Percentiles rank a stretch among this genome's conserved stretches.
Evolutionary conservation across 2,329 filamentous ascomycete genomes (phyloP).

Genomic region (Talaromyces islandicus): DNA sequence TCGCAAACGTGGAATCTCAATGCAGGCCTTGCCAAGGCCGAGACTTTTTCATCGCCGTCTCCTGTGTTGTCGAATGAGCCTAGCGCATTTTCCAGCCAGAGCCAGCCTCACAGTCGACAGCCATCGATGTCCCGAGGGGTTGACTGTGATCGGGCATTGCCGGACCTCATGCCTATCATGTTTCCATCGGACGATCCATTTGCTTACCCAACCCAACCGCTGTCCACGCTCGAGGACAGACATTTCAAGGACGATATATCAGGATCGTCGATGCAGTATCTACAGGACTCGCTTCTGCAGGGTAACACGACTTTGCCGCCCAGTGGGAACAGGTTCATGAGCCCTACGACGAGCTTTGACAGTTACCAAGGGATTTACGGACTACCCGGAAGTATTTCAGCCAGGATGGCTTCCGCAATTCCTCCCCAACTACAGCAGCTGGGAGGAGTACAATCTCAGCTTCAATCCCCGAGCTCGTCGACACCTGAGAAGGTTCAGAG

Average conservation of each 20-base stretch:
- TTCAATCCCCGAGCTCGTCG: slow-evolving; percentile 27
- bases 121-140: slow-evolving; percentile 26
- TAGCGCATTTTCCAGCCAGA: slow-evolving; percentile 14
- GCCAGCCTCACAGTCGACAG: slow-evolving; percentile 14
- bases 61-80: slow-evolving; percentile 20
- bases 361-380: slow-evolving; percentile 20
- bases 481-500: slow-evolving; percentile 32
- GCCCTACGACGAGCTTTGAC: slow-evolving; percentile 15
- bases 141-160: slow-evolving; percentile 29
- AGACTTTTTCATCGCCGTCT: slow-evolving; percentile 24
- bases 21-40: slow-evolving; percentile 19
- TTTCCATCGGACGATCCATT: slow-evolving; percentile 47
- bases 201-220: slow-evolving; percentile 45
- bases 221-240: slow-evolving; percentile 40
- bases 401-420: slow-evolving; percentile 10
- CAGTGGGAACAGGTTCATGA: slow-evolving; percentile 1
- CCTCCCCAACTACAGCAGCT: slow-evolving; percentile 23
- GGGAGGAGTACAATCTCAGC: slow-evolving; percentile 17
- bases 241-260: slow-evolving; percentile 30
- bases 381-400: slow-evolving; percentile 16
- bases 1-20: slow-evolving; percentile 16
- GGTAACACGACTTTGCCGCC: slow-evolving; percentile 11
- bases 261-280: slow-evolving; percentile 16
- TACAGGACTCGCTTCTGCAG: slow-evolving; percentile 17
- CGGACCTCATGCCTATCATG: slow-evolving; percentile 47